Percentiles rank a stretch among this genome's conserved stretches.
phyloP scores from a whole-genome alignment of 75 land plant species.

The Selaginella moellendorffii region DNA sequence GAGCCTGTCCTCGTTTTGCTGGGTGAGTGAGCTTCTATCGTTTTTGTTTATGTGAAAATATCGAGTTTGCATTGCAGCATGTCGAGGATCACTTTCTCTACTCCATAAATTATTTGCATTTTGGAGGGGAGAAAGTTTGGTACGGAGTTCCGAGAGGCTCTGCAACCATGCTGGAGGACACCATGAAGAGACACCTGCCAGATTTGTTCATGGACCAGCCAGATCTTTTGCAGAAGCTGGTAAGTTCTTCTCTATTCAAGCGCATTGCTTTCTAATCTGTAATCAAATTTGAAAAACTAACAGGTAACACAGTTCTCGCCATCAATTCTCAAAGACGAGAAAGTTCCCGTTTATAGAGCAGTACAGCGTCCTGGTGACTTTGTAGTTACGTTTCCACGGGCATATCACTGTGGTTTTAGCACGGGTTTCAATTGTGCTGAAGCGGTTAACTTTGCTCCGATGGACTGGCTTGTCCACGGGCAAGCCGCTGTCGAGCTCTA shows the following conservation, averaged over 20 bases:
- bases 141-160: constrained; percentile 66
- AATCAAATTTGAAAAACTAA: background rate
- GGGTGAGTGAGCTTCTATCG: constrained; percentile 39
- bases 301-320: constrained; percentile 97
- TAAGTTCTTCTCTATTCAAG: constrained; percentile 16
- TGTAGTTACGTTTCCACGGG: constrained; percentile 88
- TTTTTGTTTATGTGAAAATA: background rate
- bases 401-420: constrained; percentile 90
- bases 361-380: constrained; percentile 78
- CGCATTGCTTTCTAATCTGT: too few relatives aligned
- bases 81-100: constrained; percentile 86
- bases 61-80: constrained; percentile 30
- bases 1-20: constrained; percentile 90
- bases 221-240: constrained; percentile 64
- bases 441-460: constrained; percentile 94
- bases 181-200: constrained; percentile 52
- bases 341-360: constrained; percentile 73
- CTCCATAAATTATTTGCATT: constrained; percentile 78
- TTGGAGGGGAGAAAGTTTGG: constrained; percentile 88
- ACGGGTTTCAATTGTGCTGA: constrained; percentile 99
- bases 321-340: constrained; percentile 58
- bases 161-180: constrained; percentile 40
- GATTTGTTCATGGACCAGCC: constrained; percentile 58
- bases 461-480: constrained; percentile 89
- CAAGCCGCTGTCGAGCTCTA: constrained; percentile 85